These are phyloP conservation scores for Pistacia integerrima DNA, from an alignment of 345 rosid species.

Conservation along the genomic window DNA sequence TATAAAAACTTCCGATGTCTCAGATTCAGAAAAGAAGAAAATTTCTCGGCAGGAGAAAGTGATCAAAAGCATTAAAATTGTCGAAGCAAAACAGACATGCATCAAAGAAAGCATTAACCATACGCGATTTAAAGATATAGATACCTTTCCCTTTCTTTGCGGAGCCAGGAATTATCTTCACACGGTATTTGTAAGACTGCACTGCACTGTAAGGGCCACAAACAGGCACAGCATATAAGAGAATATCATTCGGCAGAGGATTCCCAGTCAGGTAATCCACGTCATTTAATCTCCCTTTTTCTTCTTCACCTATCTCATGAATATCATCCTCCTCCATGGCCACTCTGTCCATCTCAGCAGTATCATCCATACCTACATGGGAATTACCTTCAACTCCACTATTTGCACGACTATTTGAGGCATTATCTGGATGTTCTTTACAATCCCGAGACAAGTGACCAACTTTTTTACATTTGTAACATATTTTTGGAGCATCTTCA, in stretches of 20 bases:
- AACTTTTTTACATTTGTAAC: conserved; percentile 82
- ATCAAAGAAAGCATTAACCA: neutral
- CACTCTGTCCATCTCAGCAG: conserved; percentile 63
- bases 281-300: conserved; percentile 81
- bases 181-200: conserved; percentile 87
- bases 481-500: conserved; percentile 73
- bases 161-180: conserved; percentile 87
- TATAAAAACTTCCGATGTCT: neutral
- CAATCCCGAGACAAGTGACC: conserved; percentile 95
- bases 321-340: conserved; percentile 94
- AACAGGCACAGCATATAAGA: conserved; percentile 81
- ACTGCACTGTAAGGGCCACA: conserved; percentile 93
- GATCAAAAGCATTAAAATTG: neutral
- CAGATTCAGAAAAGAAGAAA: neutral
- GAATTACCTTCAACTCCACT: conserved; percentile 27
- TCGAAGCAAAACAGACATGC: neutral
- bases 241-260: conserved; percentile 75
- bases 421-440: conserved; percentile 58
- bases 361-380: conserved; percentile 21
- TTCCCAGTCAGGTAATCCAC: conserved; percentile 89
- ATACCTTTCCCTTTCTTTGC: conserved; percentile 95
- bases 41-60: neutral
- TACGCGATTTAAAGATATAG: neutral
- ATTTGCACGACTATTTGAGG: conserved; percentile 27
- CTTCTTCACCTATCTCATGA: conserved; percentile 87